Base-by-base conservation (phyloP, 139 green algal genomes). In the Chlamydomonas sp. region DNA sequence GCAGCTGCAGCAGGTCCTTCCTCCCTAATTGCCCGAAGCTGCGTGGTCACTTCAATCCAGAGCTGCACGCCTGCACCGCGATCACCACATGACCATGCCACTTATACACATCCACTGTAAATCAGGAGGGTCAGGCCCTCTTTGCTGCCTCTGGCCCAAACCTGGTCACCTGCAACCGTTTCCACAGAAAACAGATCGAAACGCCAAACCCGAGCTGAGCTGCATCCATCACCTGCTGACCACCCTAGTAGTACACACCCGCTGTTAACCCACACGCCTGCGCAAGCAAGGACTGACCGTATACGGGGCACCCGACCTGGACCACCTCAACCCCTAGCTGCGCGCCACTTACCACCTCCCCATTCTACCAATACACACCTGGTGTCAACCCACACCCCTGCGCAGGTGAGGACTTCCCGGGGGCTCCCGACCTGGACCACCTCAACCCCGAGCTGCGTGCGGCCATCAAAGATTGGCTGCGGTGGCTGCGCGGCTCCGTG, bases 391-490 rank as follows among this genome's bases (percentile, higher is more conserved):
- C 60, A 5, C 77, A n/a, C 17, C 49, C 20, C 20, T 5, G 95
- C 88, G 93, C 86, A 90, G 86, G 86, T 12, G 95, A 95, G 18
- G 93, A 97, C 90, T 98, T 49, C 31, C 31, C 31, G 31, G 89
- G 94, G 66, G 96, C 96, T 0, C 96, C 96, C 84, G 95, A 99
- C 92, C 91, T 99, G 58, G 97, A 99, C 92, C 96, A 99, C 88
- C 80, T 76, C 20, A 98, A 99, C 85, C 77, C 91, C 20, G 91
- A 95, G 31, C 91, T 99, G 73, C 92, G 95, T 2, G 73, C 72
- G 0, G 75, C 75, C 31, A 75, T 99, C 5, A 94, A 87, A 63
- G 93, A 96, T 49, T 98, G 96, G 96, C 93, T 98, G 69, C 79
- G 83, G 18, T 97, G 88, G 87, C 93, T 98, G 78, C 89, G 93